Conservation (phyloP, 305 asterid genomes). For the Nicotiana rustica region DNA sequence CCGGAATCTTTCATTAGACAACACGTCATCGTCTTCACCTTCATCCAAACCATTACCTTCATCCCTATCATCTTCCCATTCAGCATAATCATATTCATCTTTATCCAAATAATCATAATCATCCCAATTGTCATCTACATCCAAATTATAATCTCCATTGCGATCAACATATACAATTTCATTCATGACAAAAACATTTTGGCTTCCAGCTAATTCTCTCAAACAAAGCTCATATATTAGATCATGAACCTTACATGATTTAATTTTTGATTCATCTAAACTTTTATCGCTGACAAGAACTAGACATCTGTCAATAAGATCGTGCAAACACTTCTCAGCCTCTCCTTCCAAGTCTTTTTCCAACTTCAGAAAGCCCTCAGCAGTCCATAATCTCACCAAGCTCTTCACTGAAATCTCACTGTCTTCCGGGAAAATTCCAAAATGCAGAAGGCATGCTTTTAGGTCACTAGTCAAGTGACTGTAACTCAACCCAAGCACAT, state of each 20-base stretch:
- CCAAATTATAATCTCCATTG: neutral
- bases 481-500: conserved; percentile 7
- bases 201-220: neutral
- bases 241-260: conserved; percentile 26
- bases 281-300: neutral
- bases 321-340: neutral
- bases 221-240: neutral
- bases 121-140: neutral
- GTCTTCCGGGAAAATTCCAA: neutral
- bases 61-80: neutral
- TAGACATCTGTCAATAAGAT: neutral
- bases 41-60: neutral
- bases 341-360: conserved; percentile 5
- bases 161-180: neutral
- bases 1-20: neutral
- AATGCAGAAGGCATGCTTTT: conserved; percentile 9
- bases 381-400: neutral
- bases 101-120: neutral
- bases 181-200: neutral
- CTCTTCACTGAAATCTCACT: neutral
- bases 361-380: neutral
- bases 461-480: neutral
- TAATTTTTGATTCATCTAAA: neutral
- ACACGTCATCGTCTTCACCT: neutral
- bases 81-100: neutral